A percentile compares a stretch with the other conserved stretches of the same genome.
phyloP scores from a whole-genome alignment of 2,329 filamentous ascomycete genomes.

The Talaromyces sp. region DNA sequence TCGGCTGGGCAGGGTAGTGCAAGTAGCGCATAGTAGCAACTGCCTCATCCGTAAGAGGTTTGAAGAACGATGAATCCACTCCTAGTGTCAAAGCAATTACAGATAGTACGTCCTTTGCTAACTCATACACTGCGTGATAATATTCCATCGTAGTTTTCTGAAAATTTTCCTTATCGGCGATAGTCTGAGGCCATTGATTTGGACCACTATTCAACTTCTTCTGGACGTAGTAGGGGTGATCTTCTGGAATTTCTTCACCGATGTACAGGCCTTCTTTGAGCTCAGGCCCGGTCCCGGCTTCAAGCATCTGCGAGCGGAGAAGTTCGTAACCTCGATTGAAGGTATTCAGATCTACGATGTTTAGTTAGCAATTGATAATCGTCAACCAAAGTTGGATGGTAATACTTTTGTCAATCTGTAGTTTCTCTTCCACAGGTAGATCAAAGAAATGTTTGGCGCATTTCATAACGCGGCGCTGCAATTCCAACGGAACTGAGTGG shows the following conservation, averaged over 20 bases:
- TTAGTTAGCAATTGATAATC: neutral
- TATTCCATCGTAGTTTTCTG: neutral
- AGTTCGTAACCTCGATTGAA: neutral
- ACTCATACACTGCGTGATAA: neutral
- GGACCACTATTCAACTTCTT: neutral
- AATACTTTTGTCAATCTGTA: neutral
- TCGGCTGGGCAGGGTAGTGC: conserved; percentile 12
- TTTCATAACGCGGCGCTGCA: neutral
- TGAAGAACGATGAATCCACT: neutral
- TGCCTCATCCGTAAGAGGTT: neutral
- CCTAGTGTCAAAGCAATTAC: neutral
- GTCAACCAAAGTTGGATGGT: neutral
- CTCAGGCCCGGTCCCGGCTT: neutral
- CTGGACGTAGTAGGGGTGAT: neutral
- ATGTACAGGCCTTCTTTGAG: neutral
- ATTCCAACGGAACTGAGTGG: neutral
- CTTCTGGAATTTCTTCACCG: neutral
- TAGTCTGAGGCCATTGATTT: neutral
- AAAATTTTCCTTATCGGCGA: neutral
- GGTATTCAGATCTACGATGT: neutral
- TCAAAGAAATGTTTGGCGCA: neutral
- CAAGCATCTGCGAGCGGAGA: neutral
- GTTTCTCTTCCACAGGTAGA: neutral
- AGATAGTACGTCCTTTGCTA: neutral
- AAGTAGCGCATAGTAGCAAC: neutral